Percentiles rank a stretch among this genome's conserved stretches.
Evolutionary conservation across 2,329 filamentous ascomycete species (phyloP).

Genomic region (Penicillium polonicum): DNA sequence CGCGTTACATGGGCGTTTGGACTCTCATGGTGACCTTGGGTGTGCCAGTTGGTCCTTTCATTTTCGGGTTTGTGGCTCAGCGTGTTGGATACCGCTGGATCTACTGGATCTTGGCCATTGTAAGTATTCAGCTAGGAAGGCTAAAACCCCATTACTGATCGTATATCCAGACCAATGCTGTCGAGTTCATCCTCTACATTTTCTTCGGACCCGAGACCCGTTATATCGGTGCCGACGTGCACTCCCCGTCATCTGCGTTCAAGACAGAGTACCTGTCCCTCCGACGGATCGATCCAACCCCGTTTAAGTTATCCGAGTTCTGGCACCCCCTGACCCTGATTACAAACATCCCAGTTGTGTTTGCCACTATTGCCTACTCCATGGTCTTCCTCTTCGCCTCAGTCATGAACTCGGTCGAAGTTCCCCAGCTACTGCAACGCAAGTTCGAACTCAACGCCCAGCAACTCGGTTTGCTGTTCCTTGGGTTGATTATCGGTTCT

Average conservation of each 20-base stretch:
- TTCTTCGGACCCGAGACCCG: conserved; percentile 56
- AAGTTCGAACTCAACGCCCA: conserved; percentile 59
- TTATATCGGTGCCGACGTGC: conserved; percentile 40
- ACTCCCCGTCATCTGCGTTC: conserved; percentile 32
- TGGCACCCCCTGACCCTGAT: conserved; percentile 44
- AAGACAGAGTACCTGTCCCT: conserved; percentile 46
- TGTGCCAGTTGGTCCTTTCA: conserved; percentile 42
- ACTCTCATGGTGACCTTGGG: conserved; percentile 52
- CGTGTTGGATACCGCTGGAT: conserved; percentile 59
- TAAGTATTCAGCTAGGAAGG: conserved; percentile 29
- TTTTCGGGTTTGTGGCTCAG: conserved; percentile 48
- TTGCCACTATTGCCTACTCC: conserved; percentile 54
- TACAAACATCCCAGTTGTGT: conserved; percentile 48
- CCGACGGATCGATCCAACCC: conserved; percentile 49
- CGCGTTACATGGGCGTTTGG: conserved; percentile 58
- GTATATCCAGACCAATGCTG: conserved; percentile 49
- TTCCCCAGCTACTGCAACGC: conserved; percentile 57
- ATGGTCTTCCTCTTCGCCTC: conserved; percentile 58
- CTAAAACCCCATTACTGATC: conserved; percentile 1
- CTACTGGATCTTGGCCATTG: conserved; percentile 58
- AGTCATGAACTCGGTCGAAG: conserved; percentile 57
- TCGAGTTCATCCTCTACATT: conserved; percentile 56
- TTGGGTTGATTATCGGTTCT: conserved; percentile 58
- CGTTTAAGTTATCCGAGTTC: not conserved
- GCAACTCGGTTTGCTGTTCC: conserved; percentile 59